phyloP scores from a whole-genome alignment of 2,329 filamentous ascomycete genomes.

The Neofusicoccum umdonicola region DNA sequence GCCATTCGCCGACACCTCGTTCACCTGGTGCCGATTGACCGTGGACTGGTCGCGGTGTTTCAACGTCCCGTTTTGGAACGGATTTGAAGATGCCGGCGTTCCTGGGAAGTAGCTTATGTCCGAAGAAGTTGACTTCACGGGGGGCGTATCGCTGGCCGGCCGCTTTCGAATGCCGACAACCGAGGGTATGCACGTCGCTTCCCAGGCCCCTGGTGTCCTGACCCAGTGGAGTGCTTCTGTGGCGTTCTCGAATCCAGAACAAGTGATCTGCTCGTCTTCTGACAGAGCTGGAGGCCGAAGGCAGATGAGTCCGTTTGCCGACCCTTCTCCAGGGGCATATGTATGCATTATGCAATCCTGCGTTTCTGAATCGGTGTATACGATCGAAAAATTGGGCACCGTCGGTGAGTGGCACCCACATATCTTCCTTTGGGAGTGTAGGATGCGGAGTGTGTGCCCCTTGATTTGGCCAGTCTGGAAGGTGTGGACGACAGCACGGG shows the following conservation, averaged over 20 bases:
- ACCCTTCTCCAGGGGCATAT: slow-evolving; percentile 54
- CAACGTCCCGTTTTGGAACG: slow-evolving; percentile 3
- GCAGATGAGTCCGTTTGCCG: slow-evolving; percentile 55
- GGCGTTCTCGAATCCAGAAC: slow-evolving; percentile 39
- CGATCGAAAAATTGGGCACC: slow-evolving; percentile 62
- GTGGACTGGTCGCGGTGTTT: slow-evolving; percentile 11
- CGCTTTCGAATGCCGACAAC: slow-evolving; percentile 62
- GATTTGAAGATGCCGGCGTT: not conserved
- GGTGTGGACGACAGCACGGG: slow-evolving; percentile 57
- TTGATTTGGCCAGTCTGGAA: slow-evolving; percentile 60
- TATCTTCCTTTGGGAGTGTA: slow-evolving; percentile 53
- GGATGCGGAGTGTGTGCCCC: slow-evolving; percentile 59
- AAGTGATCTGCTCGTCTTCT: slow-evolving; percentile 28
- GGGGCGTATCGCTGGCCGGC: slow-evolving; percentile 28
- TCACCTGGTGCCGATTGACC: not conserved
- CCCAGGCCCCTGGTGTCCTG: slow-evolving; percentile 65
- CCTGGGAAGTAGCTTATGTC: slow-evolving; percentile 13
- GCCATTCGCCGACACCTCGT: not conserved
- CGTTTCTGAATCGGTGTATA: slow-evolving; percentile 60
- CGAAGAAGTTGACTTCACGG: slow-evolving; percentile 20
- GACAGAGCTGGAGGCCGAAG: slow-evolving; percentile 45
- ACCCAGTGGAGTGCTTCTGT: slow-evolving; percentile 55
- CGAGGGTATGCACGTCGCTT: slow-evolving; percentile 58
- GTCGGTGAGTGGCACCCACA: slow-evolving; percentile 56
- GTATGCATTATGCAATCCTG: slow-evolving; percentile 65